Evolutionary conservation across 371 early-diverging fungal species (phyloP).

Genomic region (Lichtheimia ornata): DNA sequence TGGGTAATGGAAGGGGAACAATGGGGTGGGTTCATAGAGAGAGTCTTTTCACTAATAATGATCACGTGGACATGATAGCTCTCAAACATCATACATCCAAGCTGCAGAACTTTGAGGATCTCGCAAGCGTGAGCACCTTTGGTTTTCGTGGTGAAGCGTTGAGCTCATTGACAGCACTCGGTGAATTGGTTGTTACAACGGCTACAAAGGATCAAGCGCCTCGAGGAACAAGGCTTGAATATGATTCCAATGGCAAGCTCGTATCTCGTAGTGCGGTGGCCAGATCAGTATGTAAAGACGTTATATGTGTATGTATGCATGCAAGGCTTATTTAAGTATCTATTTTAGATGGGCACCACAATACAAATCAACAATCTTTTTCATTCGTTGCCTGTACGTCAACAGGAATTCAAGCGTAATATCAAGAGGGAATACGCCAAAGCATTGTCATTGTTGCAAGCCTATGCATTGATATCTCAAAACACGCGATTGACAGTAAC

Average conservation of each 20-base stretch:
- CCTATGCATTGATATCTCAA: constrained; percentile 78
- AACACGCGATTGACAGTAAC: constrained; percentile 66
- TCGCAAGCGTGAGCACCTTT: constrained; percentile 67
- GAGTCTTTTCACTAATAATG: neutral
- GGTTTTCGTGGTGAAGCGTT: constrained; percentile 91
- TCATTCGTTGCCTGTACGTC: constrained; percentile 88
- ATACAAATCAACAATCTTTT: constrained; percentile 80
- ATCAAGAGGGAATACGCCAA: constrained; percentile 79
- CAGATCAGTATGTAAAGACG: constrained; percentile 37
- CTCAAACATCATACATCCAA: constrained; percentile 84
- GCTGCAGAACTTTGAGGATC: constrained; percentile 67
- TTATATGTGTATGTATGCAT: neutral
- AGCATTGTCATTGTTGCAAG: constrained; percentile 81
- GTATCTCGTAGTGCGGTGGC: constrained; percentile 48
- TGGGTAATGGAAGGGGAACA: constrained; percentile 63
- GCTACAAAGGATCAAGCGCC: constrained; percentile 67
- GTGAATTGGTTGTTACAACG: constrained; percentile 63
- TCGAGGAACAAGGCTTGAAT: constrained; percentile 72
- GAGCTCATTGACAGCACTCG: constrained; percentile 74
- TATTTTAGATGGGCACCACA: constrained; percentile 77
- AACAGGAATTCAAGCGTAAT: constrained; percentile 82
- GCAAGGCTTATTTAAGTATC: neutral
- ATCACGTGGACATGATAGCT: constrained; percentile 22
- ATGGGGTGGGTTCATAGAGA: neutral
- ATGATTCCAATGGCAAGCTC: constrained; percentile 59